These are phyloP conservation scores for Elongisporangium undulatum DNA, from an alignment of 352 stramenopile species.

Conservation along the genomic window DNA sequence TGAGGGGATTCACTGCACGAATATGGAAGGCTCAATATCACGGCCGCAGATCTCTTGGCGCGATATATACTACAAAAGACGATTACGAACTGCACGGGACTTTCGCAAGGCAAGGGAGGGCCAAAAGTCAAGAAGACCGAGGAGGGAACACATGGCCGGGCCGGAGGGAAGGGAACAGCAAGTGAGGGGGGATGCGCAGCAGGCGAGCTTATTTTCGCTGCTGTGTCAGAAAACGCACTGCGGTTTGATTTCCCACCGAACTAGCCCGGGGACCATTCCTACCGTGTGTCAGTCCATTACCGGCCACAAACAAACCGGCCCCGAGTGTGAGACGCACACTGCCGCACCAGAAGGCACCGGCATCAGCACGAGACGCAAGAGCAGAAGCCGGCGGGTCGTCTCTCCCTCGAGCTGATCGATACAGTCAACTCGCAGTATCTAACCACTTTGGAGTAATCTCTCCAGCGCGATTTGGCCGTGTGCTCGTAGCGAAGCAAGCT, in stretches of 20 bases:
- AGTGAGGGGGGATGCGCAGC: background rate
- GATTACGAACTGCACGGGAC: background rate
- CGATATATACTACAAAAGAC: background rate
- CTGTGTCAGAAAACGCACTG: background rate
- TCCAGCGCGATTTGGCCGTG: background rate
- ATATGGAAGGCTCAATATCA: background rate
- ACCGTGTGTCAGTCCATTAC: background rate
- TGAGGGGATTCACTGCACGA: background rate
- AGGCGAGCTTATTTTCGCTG: background rate
- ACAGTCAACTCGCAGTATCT: background rate
- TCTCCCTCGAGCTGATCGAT: background rate
- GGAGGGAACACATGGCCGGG: background rate
- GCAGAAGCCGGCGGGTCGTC: background rate
- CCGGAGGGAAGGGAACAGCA: background rate
- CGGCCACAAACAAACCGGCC: background rate
- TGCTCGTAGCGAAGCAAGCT: background rate
- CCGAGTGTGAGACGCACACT: background rate
- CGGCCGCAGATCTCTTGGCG: background rate
- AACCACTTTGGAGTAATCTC: background rate
- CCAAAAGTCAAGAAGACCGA: background rate
- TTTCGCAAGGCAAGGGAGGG: background rate
- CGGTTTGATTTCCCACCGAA: background rate
- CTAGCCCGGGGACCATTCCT: background rate
- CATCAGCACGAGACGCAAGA: background rate
- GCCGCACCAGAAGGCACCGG: background rate